Evolutionary conservation across 768 basidiomycete genomes (phyloP), one percentile per base, ranked within the genome.

Genomic region (Termitomyces sp.): DNA sequence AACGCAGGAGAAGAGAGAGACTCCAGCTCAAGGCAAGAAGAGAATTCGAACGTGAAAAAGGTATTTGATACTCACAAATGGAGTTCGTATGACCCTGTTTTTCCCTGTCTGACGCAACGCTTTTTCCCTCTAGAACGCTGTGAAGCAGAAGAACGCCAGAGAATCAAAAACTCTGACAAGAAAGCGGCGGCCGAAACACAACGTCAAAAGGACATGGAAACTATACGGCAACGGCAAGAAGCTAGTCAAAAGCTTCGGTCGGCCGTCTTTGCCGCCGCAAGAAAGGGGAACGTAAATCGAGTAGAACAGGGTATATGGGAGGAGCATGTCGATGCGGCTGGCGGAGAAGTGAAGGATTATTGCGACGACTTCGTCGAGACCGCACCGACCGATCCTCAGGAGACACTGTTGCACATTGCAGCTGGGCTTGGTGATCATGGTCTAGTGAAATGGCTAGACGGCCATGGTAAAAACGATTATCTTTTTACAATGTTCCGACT

Each of bases 381-480:
- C 11, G 58, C 59, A 4, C 80, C 81, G 11, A 61, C 73, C 55
- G 87, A 89, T 68, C 74, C 73, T n/a, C 70, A 72, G 59, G 83
- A 90, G 69, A 87, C 87, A 38, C 71, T 92, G 11, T 67, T 85
- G 52, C 89, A 90, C 62, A 86, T 92, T 54, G 83, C 81, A 49
- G 75, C 79, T 2, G 69, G 66, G 53, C 71, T 74, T 53, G 84
- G 82, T 10, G 78, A 90, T 68, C 60, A 69, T 7, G 78, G 77
- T 21, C 68, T 91, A 51, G 75, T 87, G 8, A 67, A 79, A 60
- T 90, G 88, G 87, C 77, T 91, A 12, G 79, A 85, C 68, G 74
- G 79, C 5, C 88, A 90, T 65, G 81, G 89, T 89, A 62, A 30
- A 1, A 61, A 82, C 69, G 49, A 53, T 40, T 45, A 60, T 51